phyloP scores from a whole-genome alignment of 495 filamentous ascomycete genomes.

The Aspergillus nidulans region DNA sequence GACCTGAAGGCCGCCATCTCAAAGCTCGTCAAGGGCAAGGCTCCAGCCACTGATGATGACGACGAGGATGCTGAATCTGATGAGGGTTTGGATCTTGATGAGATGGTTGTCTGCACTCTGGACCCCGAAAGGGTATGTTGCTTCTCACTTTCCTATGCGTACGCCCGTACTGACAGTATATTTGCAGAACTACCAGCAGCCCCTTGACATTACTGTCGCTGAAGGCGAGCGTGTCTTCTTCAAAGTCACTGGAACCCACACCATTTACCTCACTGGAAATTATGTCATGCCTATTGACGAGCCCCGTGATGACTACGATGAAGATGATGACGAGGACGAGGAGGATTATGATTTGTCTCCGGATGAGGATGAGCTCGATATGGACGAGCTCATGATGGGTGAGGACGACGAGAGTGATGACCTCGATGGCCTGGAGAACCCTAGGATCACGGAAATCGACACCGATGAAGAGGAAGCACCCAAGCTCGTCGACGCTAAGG shows the following conservation, averaged over 20 bases:
- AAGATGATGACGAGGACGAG: conserved; percentile 63
- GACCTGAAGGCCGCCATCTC: conserved; percentile 57
- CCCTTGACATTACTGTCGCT: conserved; percentile 84
- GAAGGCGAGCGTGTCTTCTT: conserved; percentile 89
- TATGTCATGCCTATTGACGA: conserved; percentile 67
- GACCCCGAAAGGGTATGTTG: conserved; percentile 70
- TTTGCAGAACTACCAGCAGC: conserved; percentile 81
- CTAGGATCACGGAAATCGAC: conserved; percentile 78
- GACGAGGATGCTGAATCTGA: conserved; percentile 59
- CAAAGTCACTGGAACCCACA: conserved; percentile 83
- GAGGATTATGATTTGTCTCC: conserved; percentile 80
- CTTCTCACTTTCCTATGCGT: background rate
- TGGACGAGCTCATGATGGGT: conserved; percentile 48
- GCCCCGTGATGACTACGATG: conserved; percentile 38
- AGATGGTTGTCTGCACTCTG: conserved; percentile 90
- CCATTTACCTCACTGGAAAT: conserved; percentile 90
- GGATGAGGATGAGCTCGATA: conserved; percentile 61
- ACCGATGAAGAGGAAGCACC: conserved; percentile 73
- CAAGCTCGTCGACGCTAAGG: conserved; percentile 69
- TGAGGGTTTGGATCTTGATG: conserved; percentile 68
- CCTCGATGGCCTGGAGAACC: conserved; percentile 72
- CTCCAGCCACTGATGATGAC: conserved; percentile 64
- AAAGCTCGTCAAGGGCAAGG: conserved; percentile 76
- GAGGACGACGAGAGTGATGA: conserved; percentile 79
- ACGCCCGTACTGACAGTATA: conserved; percentile 10